phyloP scores from a whole-genome alignment of 1,284 basidiomycete genomes.

The Leccinum pallidistipes region DNA sequence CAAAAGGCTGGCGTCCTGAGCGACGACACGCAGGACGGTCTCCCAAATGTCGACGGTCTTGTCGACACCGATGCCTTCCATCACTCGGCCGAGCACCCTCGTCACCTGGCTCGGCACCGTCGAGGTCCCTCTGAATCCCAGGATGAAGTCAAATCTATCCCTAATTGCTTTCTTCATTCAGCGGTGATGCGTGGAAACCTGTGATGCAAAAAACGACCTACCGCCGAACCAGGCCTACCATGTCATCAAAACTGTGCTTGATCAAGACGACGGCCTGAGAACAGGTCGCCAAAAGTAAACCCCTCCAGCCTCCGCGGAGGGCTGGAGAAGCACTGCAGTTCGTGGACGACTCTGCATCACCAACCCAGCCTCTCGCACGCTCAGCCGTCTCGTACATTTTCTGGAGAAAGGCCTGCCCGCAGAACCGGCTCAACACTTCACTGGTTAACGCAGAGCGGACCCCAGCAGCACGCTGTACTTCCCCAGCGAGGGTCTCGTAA shows the following conservation, averaged over 20 bases:
- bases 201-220: not conserved
- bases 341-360: not conserved
- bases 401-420: not conserved
- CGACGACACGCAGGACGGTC: not conserved
- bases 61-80: not conserved
- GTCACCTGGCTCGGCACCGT: not conserved
- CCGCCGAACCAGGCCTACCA: not conserved
- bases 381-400: not conserved
- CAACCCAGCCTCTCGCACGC: too few species aligned
- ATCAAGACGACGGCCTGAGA: not conserved
- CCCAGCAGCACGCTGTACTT: not conserved
- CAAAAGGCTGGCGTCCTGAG: not conserved
- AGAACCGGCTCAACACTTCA: not conserved
- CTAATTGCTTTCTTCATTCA: not conserved
- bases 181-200: too few species aligned
- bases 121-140: not conserved
- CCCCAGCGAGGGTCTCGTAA: not conserved
- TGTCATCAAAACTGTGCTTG: not conserved
- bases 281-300: not conserved
- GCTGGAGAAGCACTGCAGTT: not conserved
- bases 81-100: not conserved
- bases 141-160: not conserved
- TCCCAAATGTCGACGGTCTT: not conserved
- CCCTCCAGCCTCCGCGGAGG: not conserved
- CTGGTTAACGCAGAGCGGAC: not conserved